These are phyloP conservation scores for Cyberlindnera amylophila DNA, from an alignment of 805 yeast species.

Conservation along the genomic window DNA sequence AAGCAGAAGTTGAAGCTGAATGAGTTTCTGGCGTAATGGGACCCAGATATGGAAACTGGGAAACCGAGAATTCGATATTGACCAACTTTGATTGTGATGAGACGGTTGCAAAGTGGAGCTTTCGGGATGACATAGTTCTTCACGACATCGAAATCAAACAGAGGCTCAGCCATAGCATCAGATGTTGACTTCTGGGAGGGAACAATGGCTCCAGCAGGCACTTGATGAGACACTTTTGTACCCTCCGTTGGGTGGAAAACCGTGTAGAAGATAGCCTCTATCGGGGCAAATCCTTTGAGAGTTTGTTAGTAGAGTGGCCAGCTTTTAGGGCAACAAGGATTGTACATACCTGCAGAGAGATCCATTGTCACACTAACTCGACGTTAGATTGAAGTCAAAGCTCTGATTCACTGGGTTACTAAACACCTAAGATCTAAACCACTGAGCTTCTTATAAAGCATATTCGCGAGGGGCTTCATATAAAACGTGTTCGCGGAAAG, in stretches of 20 bases:
- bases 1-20: conserved; percentile 92
- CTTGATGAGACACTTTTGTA: conserved; percentile 85
- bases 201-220: conserved; percentile 70
- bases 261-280: conserved; percentile 81
- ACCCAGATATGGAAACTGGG: conserved; percentile 78
- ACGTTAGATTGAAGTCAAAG: too few relatives aligned
- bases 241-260: conserved; percentile 96
- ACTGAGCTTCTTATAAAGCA: too few relatives aligned
- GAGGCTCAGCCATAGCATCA: conserved; percentile 31
- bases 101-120: conserved; percentile 80
- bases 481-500: conserved; percentile 7
- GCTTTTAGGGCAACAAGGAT: too few relatives aligned
- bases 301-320: too few relatives aligned
- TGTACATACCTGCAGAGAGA: background rate
- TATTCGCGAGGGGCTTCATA: too few relatives aligned
- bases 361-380: background rate
- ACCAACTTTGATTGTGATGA: conserved; percentile 69
- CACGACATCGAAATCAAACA: conserved; percentile 78
- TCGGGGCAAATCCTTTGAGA: conserved; percentile 72
- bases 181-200: conserved; percentile 33
- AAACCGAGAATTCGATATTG: conserved; percentile 75
- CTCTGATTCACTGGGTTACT: too few relatives aligned
- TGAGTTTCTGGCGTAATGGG: conserved; percentile 81
- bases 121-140: conserved; percentile 93
- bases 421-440: too few relatives aligned